A percentile compares a stretch with the other conserved stretches of the same genome.
Evolutionary conservation across 148 eudicot species (phyloP).

Genomic region (Fagopyrum tataricum): DNA sequence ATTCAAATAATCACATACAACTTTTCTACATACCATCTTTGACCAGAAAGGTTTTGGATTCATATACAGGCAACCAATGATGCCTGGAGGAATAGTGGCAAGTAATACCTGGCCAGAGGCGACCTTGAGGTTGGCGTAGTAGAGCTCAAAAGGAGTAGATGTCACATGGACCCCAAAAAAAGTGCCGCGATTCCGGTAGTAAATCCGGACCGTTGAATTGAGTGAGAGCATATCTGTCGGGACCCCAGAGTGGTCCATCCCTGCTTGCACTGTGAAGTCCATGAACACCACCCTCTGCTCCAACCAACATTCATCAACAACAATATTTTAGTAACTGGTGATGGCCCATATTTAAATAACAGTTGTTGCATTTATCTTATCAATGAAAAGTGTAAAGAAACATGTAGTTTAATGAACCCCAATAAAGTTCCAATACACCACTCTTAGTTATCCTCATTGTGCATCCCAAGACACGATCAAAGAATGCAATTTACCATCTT

Average conservation of each 20-base stretch:
- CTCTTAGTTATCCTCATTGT: not conserved
- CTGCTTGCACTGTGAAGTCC: constrained; percentile 55
- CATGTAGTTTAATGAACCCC: not conserved
- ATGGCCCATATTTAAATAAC: not conserved
- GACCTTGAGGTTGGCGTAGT: constrained; percentile 42
- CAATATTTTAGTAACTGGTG: not conserved
- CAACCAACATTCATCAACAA: not conserved
- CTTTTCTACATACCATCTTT: too few species aligned
- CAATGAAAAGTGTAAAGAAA: not conserved
- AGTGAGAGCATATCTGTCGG: constrained; percentile 59
- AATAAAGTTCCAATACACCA: not conserved
- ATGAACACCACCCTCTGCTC: constrained; percentile 57
- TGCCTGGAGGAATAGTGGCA: not conserved
- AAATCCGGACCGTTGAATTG: constrained; percentile 64
- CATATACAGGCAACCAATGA: not conserved
- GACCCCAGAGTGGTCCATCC: constrained; percentile 58
- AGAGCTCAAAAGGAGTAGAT: constrained; percentile 52
- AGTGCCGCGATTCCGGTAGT: constrained; percentile 58
- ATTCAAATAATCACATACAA: not conserved
- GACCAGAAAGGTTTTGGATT: not conserved
- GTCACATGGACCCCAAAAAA: constrained; percentile 84
- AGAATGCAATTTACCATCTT: not conserved
- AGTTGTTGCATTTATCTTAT: not conserved
- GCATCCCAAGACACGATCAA: not conserved
- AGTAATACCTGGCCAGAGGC: constrained; percentile 58